Conservation (phyloP, 2,329 filamentous ascomycete genomes). For the Juglanconis juglandina region DNA sequence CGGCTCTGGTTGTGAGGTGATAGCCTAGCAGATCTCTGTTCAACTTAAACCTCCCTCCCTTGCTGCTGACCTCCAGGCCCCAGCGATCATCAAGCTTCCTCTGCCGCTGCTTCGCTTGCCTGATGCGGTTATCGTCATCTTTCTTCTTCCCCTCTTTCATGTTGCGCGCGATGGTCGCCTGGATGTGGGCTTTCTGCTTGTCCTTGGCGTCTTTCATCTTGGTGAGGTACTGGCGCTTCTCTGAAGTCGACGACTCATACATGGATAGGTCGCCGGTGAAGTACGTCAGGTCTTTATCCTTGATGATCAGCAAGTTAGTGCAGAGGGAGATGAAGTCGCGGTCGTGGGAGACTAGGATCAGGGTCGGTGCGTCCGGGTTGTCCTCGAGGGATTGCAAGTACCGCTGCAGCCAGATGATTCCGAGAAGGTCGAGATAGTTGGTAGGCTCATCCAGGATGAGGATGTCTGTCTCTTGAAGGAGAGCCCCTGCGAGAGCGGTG, state of each 20-base stretch:
- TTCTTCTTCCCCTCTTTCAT: conserved; percentile 71
- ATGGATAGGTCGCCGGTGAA: conserved; percentile 72
- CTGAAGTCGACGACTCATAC: conserved; percentile 67
- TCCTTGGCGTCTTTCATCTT: conserved; percentile 82
- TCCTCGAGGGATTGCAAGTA: conserved; percentile 61
- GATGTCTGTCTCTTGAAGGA: conserved; percentile 72
- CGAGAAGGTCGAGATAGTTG: conserved; percentile 78
- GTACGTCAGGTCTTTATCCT: conserved; percentile 66
- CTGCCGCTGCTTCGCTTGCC: conserved; percentile 79
- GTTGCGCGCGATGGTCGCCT: conserved; percentile 72
- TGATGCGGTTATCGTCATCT: conserved; percentile 79
- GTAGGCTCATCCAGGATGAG: conserved; percentile 84
- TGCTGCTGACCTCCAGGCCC: conserved; percentile 70
- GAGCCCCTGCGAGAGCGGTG: conserved; percentile 58
- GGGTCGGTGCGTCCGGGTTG: conserved; percentile 54
- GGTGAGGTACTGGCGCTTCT: conserved; percentile 64
- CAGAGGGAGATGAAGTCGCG: conserved; percentile 75
- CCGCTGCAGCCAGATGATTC: conserved; percentile 79
- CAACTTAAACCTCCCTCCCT: conserved; percentile 74
- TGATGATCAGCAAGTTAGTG: conserved; percentile 73
- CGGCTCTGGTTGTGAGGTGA: conserved; percentile 55
- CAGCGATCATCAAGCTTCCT: conserved; percentile 81
- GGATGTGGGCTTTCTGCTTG: conserved; percentile 74
- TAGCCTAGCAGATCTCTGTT: conserved; percentile 65
- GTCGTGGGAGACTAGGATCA: conserved; percentile 81